Evolutionary conservation across 2,329 filamentous ascomycete species (phyloP).

Genomic region (Alternaria atra): DNA sequence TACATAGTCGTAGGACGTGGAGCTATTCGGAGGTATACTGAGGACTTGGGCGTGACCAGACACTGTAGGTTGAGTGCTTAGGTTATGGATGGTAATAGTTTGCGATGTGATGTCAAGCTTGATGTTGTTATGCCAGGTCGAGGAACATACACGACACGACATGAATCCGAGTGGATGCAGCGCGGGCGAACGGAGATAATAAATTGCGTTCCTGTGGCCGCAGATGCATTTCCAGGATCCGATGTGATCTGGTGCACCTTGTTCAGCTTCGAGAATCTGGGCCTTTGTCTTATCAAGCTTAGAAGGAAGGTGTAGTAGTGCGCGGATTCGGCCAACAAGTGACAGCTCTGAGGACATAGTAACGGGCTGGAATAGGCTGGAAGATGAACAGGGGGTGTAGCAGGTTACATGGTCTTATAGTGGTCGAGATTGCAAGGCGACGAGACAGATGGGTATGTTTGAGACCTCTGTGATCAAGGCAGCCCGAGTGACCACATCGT

Average conservation of each 20-base stretch:
- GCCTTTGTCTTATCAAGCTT: neutral
- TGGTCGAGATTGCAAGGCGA: neutral
- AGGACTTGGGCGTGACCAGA: neutral
- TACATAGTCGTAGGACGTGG: neutral
- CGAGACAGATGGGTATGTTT: neutral
- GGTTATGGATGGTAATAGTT: neutral
- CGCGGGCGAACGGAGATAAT: neutral
- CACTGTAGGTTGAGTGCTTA: neutral
- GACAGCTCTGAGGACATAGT: neutral
- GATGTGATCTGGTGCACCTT: neutral
- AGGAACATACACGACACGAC: neutral
- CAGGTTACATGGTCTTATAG: neutral
- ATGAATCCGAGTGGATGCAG: slow-evolving; percentile 2
- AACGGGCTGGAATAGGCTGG: neutral
- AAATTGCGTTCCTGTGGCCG: slow-evolving; percentile 2
- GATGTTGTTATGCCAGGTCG: neutral
- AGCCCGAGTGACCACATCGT: neutral
- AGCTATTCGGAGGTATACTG: neutral
- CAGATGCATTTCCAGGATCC: slow-evolving; percentile 2
- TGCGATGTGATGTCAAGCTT: neutral
- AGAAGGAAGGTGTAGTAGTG: neutral
- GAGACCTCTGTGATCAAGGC: neutral
- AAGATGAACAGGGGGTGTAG: slow-evolving; percentile 21
- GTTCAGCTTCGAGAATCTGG: neutral
- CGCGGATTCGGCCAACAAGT: neutral